Evolutionary conservation across 208 protist genomes (phyloP), one percentile per base, ranked within the genome.

Genomic region (Leishmania major): DNA sequence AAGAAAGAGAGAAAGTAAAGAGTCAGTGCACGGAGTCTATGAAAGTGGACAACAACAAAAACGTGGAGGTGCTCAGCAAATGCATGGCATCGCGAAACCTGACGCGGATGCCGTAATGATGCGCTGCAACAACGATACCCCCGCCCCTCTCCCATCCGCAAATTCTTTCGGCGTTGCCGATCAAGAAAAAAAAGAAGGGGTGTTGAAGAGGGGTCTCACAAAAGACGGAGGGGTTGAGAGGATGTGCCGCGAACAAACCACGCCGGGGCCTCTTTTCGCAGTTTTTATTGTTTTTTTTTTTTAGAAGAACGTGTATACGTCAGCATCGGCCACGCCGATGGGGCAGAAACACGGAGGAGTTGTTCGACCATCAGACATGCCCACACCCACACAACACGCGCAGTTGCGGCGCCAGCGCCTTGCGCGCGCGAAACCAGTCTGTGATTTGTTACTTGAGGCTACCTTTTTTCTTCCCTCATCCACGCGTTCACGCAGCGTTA

Each of bases 401-500:
- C 8, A 8, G 45, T 51, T 17, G 13, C 43, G 69, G 43, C 25
- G 45, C 69, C 69, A n/a, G 37, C 28, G 7, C 19, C 7, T 35
- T 10, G 43, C 40, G 69, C 69, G 8, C 11, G 19, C 69, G 8
- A 73, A 47, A 35, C 25, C 10, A 35, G 69, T 19, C 43, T 35
- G 10, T n/a, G 40, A 8, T 22, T 10, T 72, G 40, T 13, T 51
- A 6, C 15, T 51, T 28, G 31, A 37, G 25, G 6, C 5, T 13
- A 10, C 13, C 31, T 53, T 37, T 45, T n/a, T 28, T 28, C 72
- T n/a, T 22, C 25, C 25, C 28, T n/a, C 13, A 57, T n/a, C 11
- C 6, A 13, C 13, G 11, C 4, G 22, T 49, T 70, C 88, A 89
- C 53, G 80, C 74, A 17, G 74, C 84, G 75, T 86, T 75, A 19